Evolutionary conservation across 164 flowering plant genomes (phyloP), one percentile per base, ranked within the genome.

Genomic region (Macadamia tetraphylla): DNA sequence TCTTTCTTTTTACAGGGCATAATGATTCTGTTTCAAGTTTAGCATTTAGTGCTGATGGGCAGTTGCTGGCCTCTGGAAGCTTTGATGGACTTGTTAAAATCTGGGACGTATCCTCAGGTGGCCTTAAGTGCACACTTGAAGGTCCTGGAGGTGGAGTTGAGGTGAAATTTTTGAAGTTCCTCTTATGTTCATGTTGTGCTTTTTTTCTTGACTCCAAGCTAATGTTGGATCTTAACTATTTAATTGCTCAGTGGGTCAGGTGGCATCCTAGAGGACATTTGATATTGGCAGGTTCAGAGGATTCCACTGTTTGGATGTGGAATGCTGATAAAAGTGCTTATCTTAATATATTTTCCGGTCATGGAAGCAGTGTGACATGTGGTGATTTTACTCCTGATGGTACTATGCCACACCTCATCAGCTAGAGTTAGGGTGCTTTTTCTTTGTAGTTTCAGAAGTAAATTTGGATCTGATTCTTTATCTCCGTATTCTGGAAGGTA

Each of bases 331-430:
- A 68, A 74, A 81, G 68, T 62, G 75, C 78, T n/a, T 85, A 66
- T 76, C 87, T 88, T 6, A 76, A 77, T 64, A 81, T 80, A 78
- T 92, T 90, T 77, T 67, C 85, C 13, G 97, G 98, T 55, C 98
- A 94, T 83, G 84, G 75, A 60, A 58, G 81, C 74, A 78, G 73
- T 68, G 97, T 92, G 35, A 84, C 95, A 9, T 92, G 98, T 81
- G 98, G 98, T 58, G 89, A 88, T 77, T 94, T 94, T 78, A 92
- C 97, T 6, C 97, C 96, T 73, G 97, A 94, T 84, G 98, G 98
- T 91, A 90, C 35, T 51, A 4, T 15, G 3, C 15, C 51, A 69
- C 35, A 15, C 40, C 15, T 31, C 18, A 40, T n/a, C 32, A 29
- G 12, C 62, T 42, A 9, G 12, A 23, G 44, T 30, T 67, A 2